Base-by-base conservation (phyloP, 129 eudicot genomes). In the Saussurea involucrata region DNA sequence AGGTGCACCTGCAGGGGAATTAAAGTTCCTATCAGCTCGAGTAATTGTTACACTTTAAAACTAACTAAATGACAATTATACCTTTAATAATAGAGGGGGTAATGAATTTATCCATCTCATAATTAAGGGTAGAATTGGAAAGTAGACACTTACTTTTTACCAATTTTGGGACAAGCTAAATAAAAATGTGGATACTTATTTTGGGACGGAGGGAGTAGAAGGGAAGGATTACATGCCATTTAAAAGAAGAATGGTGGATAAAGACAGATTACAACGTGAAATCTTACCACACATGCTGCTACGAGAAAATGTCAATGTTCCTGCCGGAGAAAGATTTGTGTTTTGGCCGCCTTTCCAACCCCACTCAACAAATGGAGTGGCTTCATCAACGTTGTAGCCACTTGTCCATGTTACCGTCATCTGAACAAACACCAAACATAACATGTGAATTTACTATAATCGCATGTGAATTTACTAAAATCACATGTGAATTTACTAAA, bases 371-470 rank as follows among this genome's bases (percentile, higher is more conserved):
- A 89, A 85, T 67, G 96, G 96, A 73, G 77, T 69, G 60, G 97
- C 97, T 84, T 92, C 97, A 78, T 83, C 83, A 31, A 89, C 75
- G 85, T 81, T 82, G 74, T 92, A 92, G 55, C 93, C 96, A 76
- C 96, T 92, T 46, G 97, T 92, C 97, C 97, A 92, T 42, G 96
- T 87, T 34, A 92, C 87, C 18, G 91, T 82, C 89, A 89, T 92
- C 97, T 92, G 87, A 71, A 60, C 24, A 68, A 66, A 21, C 24
- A 20, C 74, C 74, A 69, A 20, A 15, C 13, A 34, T 69, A 69
- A 53, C 20, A 1, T 20, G 57, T 68, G 70, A 60, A n/a, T n/a
- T n/a, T n/a, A n/a, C 57, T 13, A 2, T 10, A 2, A 42, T 44
- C 57, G 13, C 57, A 44, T 44, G 57, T 44, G 57, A 44, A 12